Conservation (phyloP, 345 rosid species). For the Cardamine occulta region DNA sequence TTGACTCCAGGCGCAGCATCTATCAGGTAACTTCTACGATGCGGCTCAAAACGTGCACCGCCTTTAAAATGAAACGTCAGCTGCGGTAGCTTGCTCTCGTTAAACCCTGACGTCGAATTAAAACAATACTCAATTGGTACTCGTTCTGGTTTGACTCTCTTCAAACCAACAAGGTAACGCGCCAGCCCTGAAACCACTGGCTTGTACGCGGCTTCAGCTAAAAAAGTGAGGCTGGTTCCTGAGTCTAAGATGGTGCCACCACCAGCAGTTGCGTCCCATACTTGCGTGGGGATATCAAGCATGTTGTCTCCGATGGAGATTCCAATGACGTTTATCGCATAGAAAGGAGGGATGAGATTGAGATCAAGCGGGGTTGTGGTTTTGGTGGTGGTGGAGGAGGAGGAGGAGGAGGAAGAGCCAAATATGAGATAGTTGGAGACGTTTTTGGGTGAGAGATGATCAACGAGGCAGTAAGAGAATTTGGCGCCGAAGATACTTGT, state of each 20-base stretch:
- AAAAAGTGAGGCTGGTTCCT: conserved; percentile 53
- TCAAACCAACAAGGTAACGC: conserved; percentile 38
- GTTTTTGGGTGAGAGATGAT: conserved; percentile 57
- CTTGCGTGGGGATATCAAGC: conserved; percentile 51
- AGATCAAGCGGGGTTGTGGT: conserved; percentile 54
- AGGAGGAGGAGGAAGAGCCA: conserved; percentile 41
- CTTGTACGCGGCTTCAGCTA: conserved; percentile 50
- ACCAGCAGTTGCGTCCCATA: conserved; percentile 50
- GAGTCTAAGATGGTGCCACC: conserved; percentile 66
- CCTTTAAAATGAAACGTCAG: conserved; percentile 51
- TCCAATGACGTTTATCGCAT: conserved; percentile 53
- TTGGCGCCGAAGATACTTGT: conserved; percentile 43
- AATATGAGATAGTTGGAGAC: conserved; percentile 56
- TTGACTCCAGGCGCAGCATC: conserved; percentile 47
- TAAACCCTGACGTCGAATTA: conserved; percentile 38
- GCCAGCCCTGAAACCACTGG: conserved; percentile 48
- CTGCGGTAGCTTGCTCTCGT: conserved; percentile 48
- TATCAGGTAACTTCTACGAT: conserved; percentile 54
- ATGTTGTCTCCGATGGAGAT: conserved; percentile 50
- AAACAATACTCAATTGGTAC: conserved; percentile 61
- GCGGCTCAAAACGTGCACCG: conserved; percentile 64
- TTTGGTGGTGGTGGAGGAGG: background rate
- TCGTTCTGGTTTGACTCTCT: conserved; percentile 35
- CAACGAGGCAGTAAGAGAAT: conserved; percentile 71
- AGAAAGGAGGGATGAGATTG: conserved; percentile 47